Evolutionary conservation across 306 rosid species (phyloP).

Genomic region (Cicer yamashitae): DNA sequence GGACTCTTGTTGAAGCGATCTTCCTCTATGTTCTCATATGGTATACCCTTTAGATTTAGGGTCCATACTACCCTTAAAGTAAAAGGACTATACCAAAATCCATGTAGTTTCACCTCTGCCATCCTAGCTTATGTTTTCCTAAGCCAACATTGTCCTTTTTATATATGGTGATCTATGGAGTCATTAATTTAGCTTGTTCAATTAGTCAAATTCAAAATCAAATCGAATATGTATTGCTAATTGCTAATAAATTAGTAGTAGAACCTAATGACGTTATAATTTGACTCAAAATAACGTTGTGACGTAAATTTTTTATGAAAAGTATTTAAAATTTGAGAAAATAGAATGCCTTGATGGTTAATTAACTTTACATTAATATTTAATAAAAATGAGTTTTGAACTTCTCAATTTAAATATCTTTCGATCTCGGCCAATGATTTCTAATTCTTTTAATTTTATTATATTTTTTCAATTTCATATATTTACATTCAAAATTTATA

Average conservation of each 20-base stretch:
- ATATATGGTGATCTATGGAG: neutral
- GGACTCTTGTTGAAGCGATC: constrained; percentile 55
- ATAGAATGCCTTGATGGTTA: too few species aligned
- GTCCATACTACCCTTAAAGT: constrained; percentile 58
- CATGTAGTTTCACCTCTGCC: constrained; percentile 55
- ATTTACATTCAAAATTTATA: too few species aligned
- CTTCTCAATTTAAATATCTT: too few species aligned
- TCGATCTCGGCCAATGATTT: too few species aligned
- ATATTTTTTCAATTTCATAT: too few species aligned
- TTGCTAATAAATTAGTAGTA: neutral
- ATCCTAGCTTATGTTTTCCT: constrained; percentile 6
- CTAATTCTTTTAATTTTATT: too few species aligned
- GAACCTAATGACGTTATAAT: neutral
- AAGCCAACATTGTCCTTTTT: neutral
- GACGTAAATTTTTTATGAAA: too few species aligned
- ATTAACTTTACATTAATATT: too few species aligned
- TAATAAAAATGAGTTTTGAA: too few species aligned
- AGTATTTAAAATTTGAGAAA: too few species aligned
- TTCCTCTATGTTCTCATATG: constrained; percentile 60
- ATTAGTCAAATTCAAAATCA: neutral
- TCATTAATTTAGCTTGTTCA: neutral
- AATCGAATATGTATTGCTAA: neutral
- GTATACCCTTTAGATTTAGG: constrained; percentile 57
- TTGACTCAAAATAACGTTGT: too few species aligned
- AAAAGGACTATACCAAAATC: constrained; percentile 62